Percentiles rank a stretch among this genome's conserved stretches.
Conservation (phyloP, 1,139 yeast genomes). For the Pichia kudriavzevii region DNA sequence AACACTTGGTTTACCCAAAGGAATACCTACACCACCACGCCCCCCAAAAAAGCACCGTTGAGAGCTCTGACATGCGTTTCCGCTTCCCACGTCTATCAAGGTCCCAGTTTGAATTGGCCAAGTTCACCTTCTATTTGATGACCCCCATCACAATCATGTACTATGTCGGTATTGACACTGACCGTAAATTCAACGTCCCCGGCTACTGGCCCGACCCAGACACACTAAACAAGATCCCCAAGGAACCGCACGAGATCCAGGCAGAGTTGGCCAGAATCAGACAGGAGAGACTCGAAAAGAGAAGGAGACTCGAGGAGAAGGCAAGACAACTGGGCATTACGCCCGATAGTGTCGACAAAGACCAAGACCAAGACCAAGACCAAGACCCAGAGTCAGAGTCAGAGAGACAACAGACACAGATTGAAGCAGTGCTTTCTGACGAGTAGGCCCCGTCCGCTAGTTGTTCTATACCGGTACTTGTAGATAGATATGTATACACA, state of each 20-base stretch:
- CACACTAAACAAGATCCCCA: slow-evolving; percentile 82
- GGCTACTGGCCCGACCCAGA: slow-evolving; percentile 98
- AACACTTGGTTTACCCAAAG: too few species aligned
- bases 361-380: slow-evolving; percentile 5
- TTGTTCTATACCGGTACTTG: neutral
- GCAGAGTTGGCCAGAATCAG: slow-evolving; percentile 86
- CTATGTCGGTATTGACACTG: slow-evolving; percentile 85
- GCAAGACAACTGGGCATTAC: slow-evolving; percentile 62
- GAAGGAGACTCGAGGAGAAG: slow-evolving; percentile 65
- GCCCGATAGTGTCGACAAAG: slow-evolving; percentile 19
- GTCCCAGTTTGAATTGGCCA: slow-evolving; percentile 31
- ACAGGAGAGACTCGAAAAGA: slow-evolving; percentile 64
- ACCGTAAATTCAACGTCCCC: slow-evolving; percentile 81
- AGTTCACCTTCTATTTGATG: slow-evolving; percentile 77
- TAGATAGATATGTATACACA: neutral
- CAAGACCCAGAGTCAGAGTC: slow-evolving; percentile 1
- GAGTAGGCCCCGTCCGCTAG: slow-evolving; percentile 1
- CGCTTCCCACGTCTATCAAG: slow-evolving; percentile 23
- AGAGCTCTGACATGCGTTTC: slow-evolving; percentile 4
- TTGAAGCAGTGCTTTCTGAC: slow-evolving; percentile 11
- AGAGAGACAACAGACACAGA: slow-evolving; percentile 9
- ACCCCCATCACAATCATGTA: slow-evolving; percentile 88
- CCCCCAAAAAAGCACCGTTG: too few species aligned
- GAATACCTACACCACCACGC: too few species aligned
- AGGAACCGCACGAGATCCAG: slow-evolving; percentile 85